A percentile compares a stretch with the other conserved stretches of the same genome.
Conservation (phyloP, 176 grass and related monocot species). For the Carex parvula region DNA sequence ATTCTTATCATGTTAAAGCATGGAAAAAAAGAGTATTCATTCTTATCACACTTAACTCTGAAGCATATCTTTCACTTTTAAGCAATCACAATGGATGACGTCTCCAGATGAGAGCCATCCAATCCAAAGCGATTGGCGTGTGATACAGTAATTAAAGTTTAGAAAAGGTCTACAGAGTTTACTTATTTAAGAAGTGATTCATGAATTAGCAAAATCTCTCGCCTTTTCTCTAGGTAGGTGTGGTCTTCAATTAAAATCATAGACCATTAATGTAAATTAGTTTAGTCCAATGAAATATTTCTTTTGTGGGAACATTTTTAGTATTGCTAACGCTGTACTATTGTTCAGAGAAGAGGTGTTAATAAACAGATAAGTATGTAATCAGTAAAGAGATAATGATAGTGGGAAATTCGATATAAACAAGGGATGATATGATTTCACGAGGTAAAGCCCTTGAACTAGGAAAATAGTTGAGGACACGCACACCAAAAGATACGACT, state of each 20-base stretch:
- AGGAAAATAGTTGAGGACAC: neutral
- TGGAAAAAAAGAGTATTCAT: neutral
- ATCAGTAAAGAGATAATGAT: neutral
- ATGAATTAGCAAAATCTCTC: neutral
- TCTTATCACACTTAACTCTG: neutral
- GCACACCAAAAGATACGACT: neutral
- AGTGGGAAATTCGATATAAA: neutral
- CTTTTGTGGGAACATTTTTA: neutral
- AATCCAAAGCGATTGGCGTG: neutral
- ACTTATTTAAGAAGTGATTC: slow-evolving; percentile 9
- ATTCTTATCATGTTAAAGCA: slow-evolving; percentile 16
- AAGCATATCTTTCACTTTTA: neutral
- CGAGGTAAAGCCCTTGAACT: neutral
- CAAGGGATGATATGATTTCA: neutral
- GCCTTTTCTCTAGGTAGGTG: neutral
- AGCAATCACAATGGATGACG: neutral
- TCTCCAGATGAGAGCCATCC: neutral
- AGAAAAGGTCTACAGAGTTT: neutral
- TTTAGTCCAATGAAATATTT: neutral
- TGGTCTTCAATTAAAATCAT: slow-evolving; percentile 6
- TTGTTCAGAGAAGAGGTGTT: neutral
- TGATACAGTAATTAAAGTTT: slow-evolving; percentile 17
- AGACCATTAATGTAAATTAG: slow-evolving; percentile 3
- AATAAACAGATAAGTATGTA: neutral
- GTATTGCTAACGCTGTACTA: neutral